Conservation (phyloP, 208 protist genomes). For the Phytomonas sp. region DNA sequence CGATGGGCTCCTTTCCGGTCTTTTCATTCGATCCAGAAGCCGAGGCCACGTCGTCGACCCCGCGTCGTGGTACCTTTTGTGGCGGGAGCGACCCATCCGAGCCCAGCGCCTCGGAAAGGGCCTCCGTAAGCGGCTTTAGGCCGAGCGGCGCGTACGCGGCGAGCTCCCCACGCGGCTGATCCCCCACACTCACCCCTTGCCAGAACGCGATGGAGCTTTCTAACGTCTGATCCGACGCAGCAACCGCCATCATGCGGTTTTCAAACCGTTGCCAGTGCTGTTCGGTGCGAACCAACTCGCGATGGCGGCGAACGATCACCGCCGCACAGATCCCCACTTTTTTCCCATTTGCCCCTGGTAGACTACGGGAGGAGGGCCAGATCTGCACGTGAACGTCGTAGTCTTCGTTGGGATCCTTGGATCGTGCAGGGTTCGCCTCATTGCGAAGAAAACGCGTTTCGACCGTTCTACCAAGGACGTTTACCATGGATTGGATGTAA, state of each 20-base stretch:
- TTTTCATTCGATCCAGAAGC: neutral
- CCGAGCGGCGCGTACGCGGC: conserved; percentile 21
- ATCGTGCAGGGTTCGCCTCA: conserved; percentile 8
- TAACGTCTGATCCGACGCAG: conserved; percentile 62
- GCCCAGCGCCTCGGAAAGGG: too few species aligned
- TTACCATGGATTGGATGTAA: conserved; percentile 18
- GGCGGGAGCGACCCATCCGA: too few species aligned
- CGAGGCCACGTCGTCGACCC: neutral
- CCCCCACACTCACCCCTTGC: conserved; percentile 25
- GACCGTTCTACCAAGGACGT: conserved; percentile 11
- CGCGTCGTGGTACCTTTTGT: too few species aligned
- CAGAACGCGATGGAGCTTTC: conserved; percentile 51
- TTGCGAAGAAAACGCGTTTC: neutral
- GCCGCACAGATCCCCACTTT: conserved; percentile 27
- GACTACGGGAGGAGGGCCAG: conserved; percentile 20
- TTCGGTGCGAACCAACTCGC: conserved; percentile 21
- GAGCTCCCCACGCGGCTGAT: conserved; percentile 12
- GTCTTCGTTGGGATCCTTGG: neutral
- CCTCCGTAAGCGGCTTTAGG: conserved; percentile 7
- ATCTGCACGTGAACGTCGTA: conserved; percentile 69
- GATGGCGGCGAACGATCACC: conserved; percentile 37
- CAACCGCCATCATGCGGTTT: conserved; percentile 29
- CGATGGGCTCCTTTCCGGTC: neutral
- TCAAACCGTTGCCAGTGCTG: conserved; percentile 19
- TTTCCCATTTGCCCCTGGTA: neutral